phyloP scores from a whole-genome alignment of 306 rosid genomes.

The Cicer cuneatum region DNA sequence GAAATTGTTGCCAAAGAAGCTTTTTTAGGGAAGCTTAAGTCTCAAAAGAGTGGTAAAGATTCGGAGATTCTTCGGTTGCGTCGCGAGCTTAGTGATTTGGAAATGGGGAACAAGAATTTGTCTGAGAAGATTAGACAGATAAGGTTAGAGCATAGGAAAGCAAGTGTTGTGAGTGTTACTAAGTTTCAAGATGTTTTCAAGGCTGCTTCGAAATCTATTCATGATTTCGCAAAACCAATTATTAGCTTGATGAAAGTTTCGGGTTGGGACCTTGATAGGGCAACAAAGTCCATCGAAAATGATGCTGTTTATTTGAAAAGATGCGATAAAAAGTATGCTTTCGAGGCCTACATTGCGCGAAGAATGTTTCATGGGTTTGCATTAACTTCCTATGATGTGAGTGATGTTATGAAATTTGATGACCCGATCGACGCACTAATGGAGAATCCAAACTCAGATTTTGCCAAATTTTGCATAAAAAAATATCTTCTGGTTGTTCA shows the following conservation, averaged over 20 bases:
- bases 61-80: slow-evolving; percentile 54
- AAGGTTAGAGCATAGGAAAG: slow-evolving; percentile 53
- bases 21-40: slow-evolving; percentile 60
- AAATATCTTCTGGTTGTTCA: slow-evolving; percentile 72
- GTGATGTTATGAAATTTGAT: slow-evolving; percentile 59
- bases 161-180: slow-evolving; percentile 46
- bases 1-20: slow-evolving; percentile 56
- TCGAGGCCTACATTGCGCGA: slow-evolving; percentile 77
- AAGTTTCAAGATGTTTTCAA: slow-evolving; percentile 56
- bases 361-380: slow-evolving; percentile 66
- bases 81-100: slow-evolving; percentile 53
- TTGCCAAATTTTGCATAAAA: slow-evolving; percentile 64
- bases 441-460: slow-evolving; percentile 70
- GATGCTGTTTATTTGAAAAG: slow-evolving; percentile 66
- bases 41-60: slow-evolving; percentile 55
- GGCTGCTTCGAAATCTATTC: slow-evolving; percentile 69
- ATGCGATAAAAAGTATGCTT: slow-evolving; percentile 79
- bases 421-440: slow-evolving; percentile 69
- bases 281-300: slow-evolving; percentile 57
- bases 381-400: slow-evolving; percentile 47
- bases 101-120: slow-evolving; percentile 48
- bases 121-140: slow-evolving; percentile 54
- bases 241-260: slow-evolving; percentile 81
- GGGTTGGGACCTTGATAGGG: slow-evolving; percentile 83
- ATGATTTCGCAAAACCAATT: slow-evolving; percentile 83